Base-by-base conservation (phyloP, 176 grass and related monocot genomes). In the Coix lacrymajobi region DNA sequence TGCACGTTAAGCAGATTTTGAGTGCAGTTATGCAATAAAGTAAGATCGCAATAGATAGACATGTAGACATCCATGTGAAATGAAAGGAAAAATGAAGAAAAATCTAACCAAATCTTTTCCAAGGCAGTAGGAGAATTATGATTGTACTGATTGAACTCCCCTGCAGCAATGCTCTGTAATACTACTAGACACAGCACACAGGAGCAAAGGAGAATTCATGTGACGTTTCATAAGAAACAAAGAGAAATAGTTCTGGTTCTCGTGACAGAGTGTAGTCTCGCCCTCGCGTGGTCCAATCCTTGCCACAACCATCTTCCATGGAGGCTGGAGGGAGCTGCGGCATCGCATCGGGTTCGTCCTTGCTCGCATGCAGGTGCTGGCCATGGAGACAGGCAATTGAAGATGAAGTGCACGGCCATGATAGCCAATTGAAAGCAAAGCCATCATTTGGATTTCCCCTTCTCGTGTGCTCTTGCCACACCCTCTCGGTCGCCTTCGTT, bases 341-440 rank as follows among this genome's bases (percentile, higher is more conserved):
- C 33, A 33, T 2, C 39, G 43, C 51, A 78, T 79, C 65, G 26
- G 57, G 60, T n/a, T 64, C 76, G 71, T 66, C 46, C 31, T 58
- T 5, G 81, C 24, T 61, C 37, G 49, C 31, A 48, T 4, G 81
- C 65, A 26, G 32, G 58, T 14, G 61, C 78, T 61, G 70, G 45
- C 54, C 8, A 39, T 19, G 75, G 43, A 76, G 34, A 66, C 83
- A 90, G 56, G 66, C 78, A 72, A 78, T 86, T 86, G 31, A 84
- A 84, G 86, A 72, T 78, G 57, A 30, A 86, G 17, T 19, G 66
- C 76, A 22, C 67, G 36, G 36, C 73, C 73, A 78, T 86, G 88
- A 86, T 89, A 75, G 4, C 88, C 73, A 56, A 79, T 83, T 83
- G 77, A 86, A 86, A 90, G 88, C 67, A 51, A 68, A 40, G 74